Percentiles rank a stretch among this genome's conserved stretches.
Conservation (phyloP, 1,284 basidiomycete species). For the Sanghuangporus sanghuang region DNA sequence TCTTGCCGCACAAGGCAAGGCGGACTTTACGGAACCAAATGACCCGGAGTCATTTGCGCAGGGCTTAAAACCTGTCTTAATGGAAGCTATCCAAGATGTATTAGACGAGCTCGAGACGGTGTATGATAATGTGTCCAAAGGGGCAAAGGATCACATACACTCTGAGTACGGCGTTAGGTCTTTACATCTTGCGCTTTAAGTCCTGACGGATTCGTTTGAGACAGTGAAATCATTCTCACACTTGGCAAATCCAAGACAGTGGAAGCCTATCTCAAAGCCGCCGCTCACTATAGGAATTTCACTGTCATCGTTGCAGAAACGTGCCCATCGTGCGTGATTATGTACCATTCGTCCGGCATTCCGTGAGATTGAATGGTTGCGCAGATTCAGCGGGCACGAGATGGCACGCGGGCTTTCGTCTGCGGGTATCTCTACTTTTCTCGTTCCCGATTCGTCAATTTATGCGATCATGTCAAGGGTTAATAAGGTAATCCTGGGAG, state of each 20-base stretch:
- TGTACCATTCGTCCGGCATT: not conserved
- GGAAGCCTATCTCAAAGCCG: slow-evolving; percentile 89
- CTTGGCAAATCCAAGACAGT: slow-evolving; percentile 93
- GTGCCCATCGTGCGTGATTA: slow-evolving; percentile 70
- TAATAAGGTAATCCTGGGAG: slow-evolving; percentile 92
- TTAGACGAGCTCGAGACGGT: slow-evolving; percentile 95
- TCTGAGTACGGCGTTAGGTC: slow-evolving; percentile 67
- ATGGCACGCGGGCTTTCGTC: slow-evolving; percentile 79
- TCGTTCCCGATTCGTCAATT: slow-evolving; percentile 93
- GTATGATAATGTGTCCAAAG: slow-evolving; percentile 92
- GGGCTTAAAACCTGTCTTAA: slow-evolving; percentile 71
- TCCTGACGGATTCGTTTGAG: slow-evolving; percentile 1
- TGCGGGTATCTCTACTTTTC: slow-evolving; percentile 85
- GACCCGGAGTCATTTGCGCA: slow-evolving; percentile 69
- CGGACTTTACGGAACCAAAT: slow-evolving; percentile 50
- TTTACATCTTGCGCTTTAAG: not conserved
- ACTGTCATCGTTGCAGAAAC: slow-evolving; percentile 96
- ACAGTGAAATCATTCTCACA: slow-evolving; percentile 92
- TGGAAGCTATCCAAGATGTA: slow-evolving; percentile 91
- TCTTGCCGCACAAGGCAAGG: slow-evolving; percentile 26
- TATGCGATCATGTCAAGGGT: slow-evolving; percentile 96
- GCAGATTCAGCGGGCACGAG: slow-evolving; percentile 78
- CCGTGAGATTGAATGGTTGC: slow-evolving; percentile 3
- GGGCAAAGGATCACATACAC: slow-evolving; percentile 94
- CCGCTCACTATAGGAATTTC: slow-evolving; percentile 87